These are phyloP conservation scores for Phialophora chinensis DNA, from an alignment of 2,329 filamentous ascomycete genomes.

Conservation along the genomic window DNA sequence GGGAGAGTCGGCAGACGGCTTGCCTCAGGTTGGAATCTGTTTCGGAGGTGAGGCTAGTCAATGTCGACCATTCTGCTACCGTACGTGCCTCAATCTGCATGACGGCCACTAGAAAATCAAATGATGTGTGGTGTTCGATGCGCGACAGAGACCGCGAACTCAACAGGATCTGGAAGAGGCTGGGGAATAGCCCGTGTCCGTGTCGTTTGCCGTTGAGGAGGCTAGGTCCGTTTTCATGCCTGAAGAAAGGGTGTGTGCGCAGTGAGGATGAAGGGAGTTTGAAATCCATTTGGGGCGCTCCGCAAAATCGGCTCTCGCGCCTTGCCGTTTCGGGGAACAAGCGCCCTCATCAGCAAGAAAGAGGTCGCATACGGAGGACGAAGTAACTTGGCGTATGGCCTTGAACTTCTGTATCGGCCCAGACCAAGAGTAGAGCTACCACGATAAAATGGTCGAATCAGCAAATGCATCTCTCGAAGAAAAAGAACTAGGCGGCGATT, in stretches of 20 bases:
- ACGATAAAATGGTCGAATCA: background rate
- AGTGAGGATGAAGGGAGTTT: background rate
- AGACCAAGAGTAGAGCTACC: background rate
- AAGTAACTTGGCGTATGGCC: background rate
- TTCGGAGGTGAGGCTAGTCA: background rate
- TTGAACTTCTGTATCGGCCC: background rate
- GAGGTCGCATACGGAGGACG: background rate
- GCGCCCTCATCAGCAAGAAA: background rate
- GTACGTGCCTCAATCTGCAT: background rate
- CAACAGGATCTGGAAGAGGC: background rate
- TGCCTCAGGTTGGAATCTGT: background rate
- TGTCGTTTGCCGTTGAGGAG: background rate
- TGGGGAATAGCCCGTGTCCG: background rate
- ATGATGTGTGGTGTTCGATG: background rate
- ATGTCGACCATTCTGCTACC: background rate
- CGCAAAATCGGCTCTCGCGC: background rate
- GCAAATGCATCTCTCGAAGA: background rate
- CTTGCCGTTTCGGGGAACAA: background rate
- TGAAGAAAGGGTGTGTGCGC: background rate
- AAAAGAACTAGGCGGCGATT: background rate
- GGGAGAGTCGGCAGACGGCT: background rate
- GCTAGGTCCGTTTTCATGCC: background rate
- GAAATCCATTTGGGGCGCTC: background rate
- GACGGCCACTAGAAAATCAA: background rate
- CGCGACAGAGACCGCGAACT: background rate